Evolutionary conservation across 2,329 filamentous ascomycete genomes (phyloP).

Genomic region (Emmonsiellopsis sp.): DNA sequence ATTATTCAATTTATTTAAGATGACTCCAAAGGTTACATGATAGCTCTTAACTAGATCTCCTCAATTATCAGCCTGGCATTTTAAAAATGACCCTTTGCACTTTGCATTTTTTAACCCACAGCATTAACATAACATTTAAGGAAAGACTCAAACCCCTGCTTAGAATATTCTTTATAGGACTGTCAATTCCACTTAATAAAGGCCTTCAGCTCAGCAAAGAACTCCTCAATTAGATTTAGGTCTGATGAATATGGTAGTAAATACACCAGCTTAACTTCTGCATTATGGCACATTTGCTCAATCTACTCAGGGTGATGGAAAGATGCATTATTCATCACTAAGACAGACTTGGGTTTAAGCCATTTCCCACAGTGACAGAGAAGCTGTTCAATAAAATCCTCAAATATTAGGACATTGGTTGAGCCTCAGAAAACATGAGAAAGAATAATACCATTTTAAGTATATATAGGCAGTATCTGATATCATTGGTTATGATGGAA

Average conservation of each 20-base stretch:
- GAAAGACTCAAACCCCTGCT: slow-evolving; percentile 14
- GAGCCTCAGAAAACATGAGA: slow-evolving; percentile 21
- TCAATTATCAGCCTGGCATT: background rate
- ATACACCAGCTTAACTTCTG: slow-evolving; percentile 13
- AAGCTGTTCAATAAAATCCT: slow-evolving; percentile 24
- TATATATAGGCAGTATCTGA: slow-evolving; percentile 26
- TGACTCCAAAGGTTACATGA: too few species aligned
- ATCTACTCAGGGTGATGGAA: slow-evolving; percentile 9
- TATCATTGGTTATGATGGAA: slow-evolving; percentile 18
- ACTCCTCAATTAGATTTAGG: slow-evolving; percentile 30
- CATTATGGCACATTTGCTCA: slow-evolving; percentile 8
- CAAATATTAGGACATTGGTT: slow-evolving; percentile 22
- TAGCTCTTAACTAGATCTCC: too few species aligned
- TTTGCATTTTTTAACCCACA: background rate
- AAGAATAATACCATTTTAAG: slow-evolving; percentile 23
- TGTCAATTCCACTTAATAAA: slow-evolving; percentile 24
- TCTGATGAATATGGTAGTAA: slow-evolving; percentile 29
- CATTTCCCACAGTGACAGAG: slow-evolving; percentile 20
- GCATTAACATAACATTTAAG: slow-evolving; percentile 16
- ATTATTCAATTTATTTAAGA: too few species aligned
- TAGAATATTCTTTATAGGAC: slow-evolving; percentile 11
- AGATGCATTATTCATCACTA: slow-evolving; percentile 19
- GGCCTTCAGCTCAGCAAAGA: slow-evolving; percentile 28
- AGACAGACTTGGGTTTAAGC: slow-evolving; percentile 24
- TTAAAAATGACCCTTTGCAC: background rate